These are phyloP conservation scores for Solidago caesia DNA, from an alignment of 129 eudicot species.

Conservation along the genomic window DNA sequence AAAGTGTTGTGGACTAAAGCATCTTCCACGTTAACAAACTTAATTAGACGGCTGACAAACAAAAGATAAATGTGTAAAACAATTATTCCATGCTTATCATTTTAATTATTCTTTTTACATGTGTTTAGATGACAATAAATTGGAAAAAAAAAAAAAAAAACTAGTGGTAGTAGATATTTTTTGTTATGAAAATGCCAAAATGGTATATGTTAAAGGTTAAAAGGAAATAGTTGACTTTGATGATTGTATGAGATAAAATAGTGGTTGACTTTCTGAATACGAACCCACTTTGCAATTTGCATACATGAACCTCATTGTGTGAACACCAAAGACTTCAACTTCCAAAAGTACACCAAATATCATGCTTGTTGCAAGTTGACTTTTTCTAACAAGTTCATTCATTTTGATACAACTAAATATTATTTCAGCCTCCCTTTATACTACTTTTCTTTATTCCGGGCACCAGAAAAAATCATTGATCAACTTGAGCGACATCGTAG, in stretches of 20 bases:
- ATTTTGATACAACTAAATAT: background rate
- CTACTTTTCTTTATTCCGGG: too few relatives aligned
- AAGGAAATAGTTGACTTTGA: background rate
- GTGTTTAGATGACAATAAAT: background rate
- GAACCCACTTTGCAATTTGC: conserved; percentile 7
- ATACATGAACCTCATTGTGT: conserved; percentile 1
- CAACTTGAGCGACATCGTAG: too few relatives aligned
- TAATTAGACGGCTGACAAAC: background rate
- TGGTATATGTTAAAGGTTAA: background rate
- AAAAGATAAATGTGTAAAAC: background rate
- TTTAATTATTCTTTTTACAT: background rate
- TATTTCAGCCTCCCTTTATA: too few relatives aligned
- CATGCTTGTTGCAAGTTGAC: conserved; percentile 11
- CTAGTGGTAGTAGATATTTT: background rate
- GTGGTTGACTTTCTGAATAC: background rate
- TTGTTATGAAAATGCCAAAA: background rate
- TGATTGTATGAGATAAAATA: background rate
- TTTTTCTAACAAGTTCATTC: background rate
- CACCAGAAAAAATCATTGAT: too few relatives aligned
- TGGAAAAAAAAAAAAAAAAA: too few relatives aligned
- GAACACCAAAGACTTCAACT: conserved; percentile 17
- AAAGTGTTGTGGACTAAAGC: too few relatives aligned
- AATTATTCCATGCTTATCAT: background rate
- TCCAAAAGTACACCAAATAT: conserved; percentile 4
- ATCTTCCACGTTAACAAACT: too few relatives aligned